A percentile compares a stretch with the other conserved stretches of the same genome.
These are phyloP conservation scores for Lathyrus aphaca DNA, from an alignment of 306 rosid species.

Conservation along the genomic window DNA sequence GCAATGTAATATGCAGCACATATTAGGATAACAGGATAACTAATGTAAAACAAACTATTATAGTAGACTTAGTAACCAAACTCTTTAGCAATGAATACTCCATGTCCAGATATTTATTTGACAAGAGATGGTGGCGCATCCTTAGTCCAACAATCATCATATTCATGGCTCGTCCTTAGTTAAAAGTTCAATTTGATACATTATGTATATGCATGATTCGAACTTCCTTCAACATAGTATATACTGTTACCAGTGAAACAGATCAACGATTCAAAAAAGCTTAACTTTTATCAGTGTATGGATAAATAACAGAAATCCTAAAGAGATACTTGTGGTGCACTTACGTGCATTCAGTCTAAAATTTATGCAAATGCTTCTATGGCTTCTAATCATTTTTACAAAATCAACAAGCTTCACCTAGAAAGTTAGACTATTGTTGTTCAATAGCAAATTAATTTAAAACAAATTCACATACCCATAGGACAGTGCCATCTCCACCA, in stretches of 20 bases:
- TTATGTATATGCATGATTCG: conserved; percentile 16
- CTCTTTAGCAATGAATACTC: conserved; percentile 15
- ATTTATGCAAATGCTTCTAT: not conserved
- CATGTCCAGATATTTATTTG: conserved; percentile 5
- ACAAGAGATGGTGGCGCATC: conserved; percentile 14
- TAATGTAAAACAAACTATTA: conserved; percentile 7
- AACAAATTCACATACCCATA: conserved; percentile 70
- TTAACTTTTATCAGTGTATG: conserved; percentile 10
- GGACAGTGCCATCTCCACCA: conserved; percentile 98
- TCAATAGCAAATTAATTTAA: conserved; percentile 35
- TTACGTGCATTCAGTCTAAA: conserved; percentile 12
- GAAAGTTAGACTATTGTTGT: conserved; percentile 12
- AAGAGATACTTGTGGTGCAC: conserved; percentile 15
- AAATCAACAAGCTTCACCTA: conserved; percentile 22
- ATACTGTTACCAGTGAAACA: conserved; percentile 20
- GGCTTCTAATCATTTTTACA: conserved; percentile 27
- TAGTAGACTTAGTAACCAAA: conserved; percentile 25
- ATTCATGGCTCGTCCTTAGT: conserved; percentile 17
- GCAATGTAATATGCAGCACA: conserved; percentile 2
- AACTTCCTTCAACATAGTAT: conserved; percentile 22
- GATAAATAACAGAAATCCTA: conserved; percentile 26
- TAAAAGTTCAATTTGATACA: conserved; percentile 13
- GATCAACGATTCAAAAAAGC: conserved; percentile 10
- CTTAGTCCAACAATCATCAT: conserved; percentile 21
- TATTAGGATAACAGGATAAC: conserved; percentile 1